phyloP scores from a whole-genome alignment of 208 protist genomes.

The Leishmania turanica region DNA sequence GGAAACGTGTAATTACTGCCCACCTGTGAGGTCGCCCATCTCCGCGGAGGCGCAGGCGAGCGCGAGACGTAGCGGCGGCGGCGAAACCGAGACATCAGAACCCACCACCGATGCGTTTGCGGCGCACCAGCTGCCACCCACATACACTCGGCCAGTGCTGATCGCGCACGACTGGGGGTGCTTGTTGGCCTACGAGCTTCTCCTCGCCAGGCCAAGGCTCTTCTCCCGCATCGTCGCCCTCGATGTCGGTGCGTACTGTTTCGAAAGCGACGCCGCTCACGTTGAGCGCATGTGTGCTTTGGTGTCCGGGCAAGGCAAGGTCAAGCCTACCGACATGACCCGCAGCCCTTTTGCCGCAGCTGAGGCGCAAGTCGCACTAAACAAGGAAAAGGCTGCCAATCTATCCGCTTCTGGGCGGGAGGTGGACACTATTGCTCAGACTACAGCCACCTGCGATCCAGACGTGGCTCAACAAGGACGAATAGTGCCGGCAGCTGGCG shows the following conservation, averaged over 20 bases:
- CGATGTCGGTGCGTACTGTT: constrained; percentile 44
- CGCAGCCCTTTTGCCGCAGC: background rate
- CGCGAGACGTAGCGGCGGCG: background rate
- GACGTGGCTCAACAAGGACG: background rate
- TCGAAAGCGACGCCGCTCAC: constrained; percentile 26
- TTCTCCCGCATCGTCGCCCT: constrained; percentile 68
- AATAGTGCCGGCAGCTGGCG: background rate
- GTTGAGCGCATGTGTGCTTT: constrained; percentile 24
- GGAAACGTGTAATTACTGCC: constrained; percentile 66
- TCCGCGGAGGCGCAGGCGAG: background rate
- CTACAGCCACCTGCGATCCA: background rate
- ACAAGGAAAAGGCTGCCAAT: background rate
- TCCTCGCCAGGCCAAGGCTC: constrained; percentile 50
- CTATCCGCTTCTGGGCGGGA: background rate
- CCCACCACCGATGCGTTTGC: constrained; percentile 10
- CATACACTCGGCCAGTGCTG: constrained; percentile 48
- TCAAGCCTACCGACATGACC: too few relatives aligned
- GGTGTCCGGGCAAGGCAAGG: constrained; percentile 4
- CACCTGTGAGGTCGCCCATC: constrained; percentile 22
- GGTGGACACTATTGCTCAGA: background rate
- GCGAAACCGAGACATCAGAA: background rate
- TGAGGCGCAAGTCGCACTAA: background rate
- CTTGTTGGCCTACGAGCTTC: constrained; percentile 61
- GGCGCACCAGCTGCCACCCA: constrained; percentile 42
- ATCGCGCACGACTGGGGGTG: constrained; percentile 74